Base-by-base conservation (phyloP, 1,139 yeast genomes). In the Diutina scorzettiae region DNA sequence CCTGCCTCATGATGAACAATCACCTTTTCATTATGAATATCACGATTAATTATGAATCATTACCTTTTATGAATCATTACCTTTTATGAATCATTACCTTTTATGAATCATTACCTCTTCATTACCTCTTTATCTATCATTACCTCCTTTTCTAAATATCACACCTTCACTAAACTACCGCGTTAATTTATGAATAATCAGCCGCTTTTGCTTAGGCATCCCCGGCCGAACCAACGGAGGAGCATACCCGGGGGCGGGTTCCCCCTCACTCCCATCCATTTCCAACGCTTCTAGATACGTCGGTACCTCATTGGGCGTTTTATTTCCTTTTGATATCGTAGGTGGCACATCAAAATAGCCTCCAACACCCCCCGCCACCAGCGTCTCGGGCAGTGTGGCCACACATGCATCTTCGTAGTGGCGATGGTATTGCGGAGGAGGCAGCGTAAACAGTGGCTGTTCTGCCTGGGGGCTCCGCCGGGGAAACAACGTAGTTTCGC, bases 211-310 rank as follows among this genome's bases (percentile, higher is more conserved):
- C 27, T 24, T 24, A 11, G 34, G 21, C 14, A 31, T 11, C 21
- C n/a, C 12, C 21, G 9, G n/a, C 34, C 7, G 21, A 8, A 18
- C 34, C 34, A 17, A 17, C 34, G 19, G 21, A 5, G 21, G 11
- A 3, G 34, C 28, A n/a, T 34, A 34, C 4, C 25, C 39, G 17
- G 39, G 39, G 3, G 39, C 39, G 2, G 39, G 39, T 8, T 34
- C 39, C 9, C 8, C 19, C 17, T 8, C 14, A 12, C 12, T n/a
- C 18, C 16, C 28, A 7, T 34, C 39, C n/a, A 9, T 19, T 7
- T 21, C 28, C 17, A 34, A 14, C n/a, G 39, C 39, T 17, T 34
- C 39, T n/a, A 16, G 27, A n/a, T 34, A 34, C 2, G 39, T 20
- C 1, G 39, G 39, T 6, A 34, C 39, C 12, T 34, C 39, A 21